A percentile compares a stretch with the other conserved stretches of the same genome.
Conservation (phyloP, 805 yeast species). For the Isabelozyma rhagii region DNA sequence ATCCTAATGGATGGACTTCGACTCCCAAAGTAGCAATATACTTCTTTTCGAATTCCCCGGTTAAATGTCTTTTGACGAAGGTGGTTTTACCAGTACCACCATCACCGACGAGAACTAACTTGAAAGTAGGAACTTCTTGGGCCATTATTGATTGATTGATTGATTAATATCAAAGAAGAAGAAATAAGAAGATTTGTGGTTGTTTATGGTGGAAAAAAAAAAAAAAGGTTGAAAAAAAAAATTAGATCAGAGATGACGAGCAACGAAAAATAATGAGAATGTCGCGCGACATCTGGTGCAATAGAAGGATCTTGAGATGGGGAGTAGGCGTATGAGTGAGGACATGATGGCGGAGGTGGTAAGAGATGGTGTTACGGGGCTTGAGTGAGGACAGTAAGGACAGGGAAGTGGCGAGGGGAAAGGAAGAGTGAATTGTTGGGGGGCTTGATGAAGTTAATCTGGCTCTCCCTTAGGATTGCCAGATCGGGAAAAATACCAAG, state of each 20-base stretch:
- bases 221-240: background rate
- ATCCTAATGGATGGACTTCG: conserved; percentile 97
- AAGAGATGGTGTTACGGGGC: no score
- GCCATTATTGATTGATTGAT: conserved; percentile 45
- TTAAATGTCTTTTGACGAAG: conserved; percentile 98
- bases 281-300: background rate
- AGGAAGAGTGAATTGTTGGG: no score
- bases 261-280: background rate
- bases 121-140: conserved; percentile 90
- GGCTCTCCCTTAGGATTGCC: no score
- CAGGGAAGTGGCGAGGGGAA: no score
- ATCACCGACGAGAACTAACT: conserved; percentile 98
- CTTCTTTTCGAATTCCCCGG: conserved; percentile 99
- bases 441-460: no score
- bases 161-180: conserved; percentile 2
- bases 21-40: conserved; percentile 99
- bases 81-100: conserved; percentile 99
- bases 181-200: background rate
- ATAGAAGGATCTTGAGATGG: background rate
- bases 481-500: no score
- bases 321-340: background rate
- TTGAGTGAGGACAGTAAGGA: no score
- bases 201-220: background rate
- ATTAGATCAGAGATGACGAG: background rate
- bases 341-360: background rate